Conservation (phyloP, 176 grass and related monocot species). For the Aegilops umbellulata region DNA sequence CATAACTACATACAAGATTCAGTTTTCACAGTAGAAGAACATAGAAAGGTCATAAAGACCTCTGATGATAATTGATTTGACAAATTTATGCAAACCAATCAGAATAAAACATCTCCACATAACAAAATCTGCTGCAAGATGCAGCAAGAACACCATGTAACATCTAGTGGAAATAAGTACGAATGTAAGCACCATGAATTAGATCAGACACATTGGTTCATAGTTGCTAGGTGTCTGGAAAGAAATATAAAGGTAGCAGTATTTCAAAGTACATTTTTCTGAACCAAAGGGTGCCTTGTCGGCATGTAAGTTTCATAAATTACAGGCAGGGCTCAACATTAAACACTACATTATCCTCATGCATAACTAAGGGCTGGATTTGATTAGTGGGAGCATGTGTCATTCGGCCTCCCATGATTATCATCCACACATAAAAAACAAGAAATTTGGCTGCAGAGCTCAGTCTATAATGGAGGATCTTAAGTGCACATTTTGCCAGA, state of each 20-base stretch:
- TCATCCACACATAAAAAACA: not conserved
- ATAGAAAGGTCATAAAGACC: not conserved
- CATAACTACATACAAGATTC: not conserved
- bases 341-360: not conserved
- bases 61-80: not conserved
- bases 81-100: not conserved
- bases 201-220: not conserved
- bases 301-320: not conserved
- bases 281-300: too few species aligned
- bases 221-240: not conserved
- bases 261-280: not conserved
- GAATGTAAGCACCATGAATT: not conserved
- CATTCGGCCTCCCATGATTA: not conserved
- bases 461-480: not conserved
- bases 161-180: not conserved
- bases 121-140: too few species aligned
- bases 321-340: not conserved
- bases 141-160: not conserved
- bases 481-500: not conserved
- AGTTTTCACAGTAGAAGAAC: not conserved
- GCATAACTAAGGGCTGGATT: not conserved
- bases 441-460: not conserved
- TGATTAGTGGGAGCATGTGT: not conserved
- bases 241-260: not conserved
- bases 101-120: too few species aligned